Evolutionary conservation across 768 basidiomycete genomes (phyloP).

Genomic region (Solioccasus polychromus): DNA sequence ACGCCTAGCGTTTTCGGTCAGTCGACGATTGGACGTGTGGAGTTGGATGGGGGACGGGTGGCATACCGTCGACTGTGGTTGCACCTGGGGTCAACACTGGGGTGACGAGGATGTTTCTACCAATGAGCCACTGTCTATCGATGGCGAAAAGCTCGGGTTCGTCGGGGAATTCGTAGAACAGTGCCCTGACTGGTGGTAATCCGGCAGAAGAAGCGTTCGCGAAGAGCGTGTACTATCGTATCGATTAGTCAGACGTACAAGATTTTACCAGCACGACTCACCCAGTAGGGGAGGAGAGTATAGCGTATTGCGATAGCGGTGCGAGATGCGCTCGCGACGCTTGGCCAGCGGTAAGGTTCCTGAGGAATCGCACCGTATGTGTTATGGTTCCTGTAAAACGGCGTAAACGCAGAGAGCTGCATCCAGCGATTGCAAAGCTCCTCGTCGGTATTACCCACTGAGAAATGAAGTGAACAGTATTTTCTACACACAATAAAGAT

Average conservation of each 20-base stretch:
- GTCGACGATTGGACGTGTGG: not conserved
- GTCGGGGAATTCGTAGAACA: conserved; percentile 48
- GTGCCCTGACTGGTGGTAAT: conserved; percentile 68
- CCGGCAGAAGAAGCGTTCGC: conserved; percentile 62
- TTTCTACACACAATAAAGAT: not conserved
- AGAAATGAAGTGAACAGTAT: too few relatives aligned
- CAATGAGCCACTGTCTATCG: conserved; percentile 71
- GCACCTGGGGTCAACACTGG: conserved; percentile 71
- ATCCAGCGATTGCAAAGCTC: conserved; percentile 85
- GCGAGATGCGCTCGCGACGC: conserved; percentile 70
- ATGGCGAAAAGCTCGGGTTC: conserved; percentile 62
- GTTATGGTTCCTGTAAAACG: conserved; percentile 84
- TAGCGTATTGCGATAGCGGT: conserved; percentile 70
- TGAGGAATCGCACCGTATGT: conserved; percentile 63
- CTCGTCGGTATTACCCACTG: conserved; percentile 64
- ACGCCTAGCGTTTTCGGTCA: conserved; percentile 38
- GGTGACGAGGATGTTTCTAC: conserved; percentile 68
- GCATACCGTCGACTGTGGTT: conserved; percentile 64
- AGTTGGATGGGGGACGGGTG: conserved; percentile 47
- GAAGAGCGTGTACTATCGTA: conserved; percentile 63
- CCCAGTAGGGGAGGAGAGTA: conserved; percentile 76
- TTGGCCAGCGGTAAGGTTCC: conserved; percentile 81
- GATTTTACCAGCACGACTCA: conserved; percentile 28
- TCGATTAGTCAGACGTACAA: not conserved
- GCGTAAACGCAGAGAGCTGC: conserved; percentile 76